These are phyloP conservation scores for Chionographis japonica DNA, from an alignment of 106 monocot species.

Conservation along the genomic window DNA sequence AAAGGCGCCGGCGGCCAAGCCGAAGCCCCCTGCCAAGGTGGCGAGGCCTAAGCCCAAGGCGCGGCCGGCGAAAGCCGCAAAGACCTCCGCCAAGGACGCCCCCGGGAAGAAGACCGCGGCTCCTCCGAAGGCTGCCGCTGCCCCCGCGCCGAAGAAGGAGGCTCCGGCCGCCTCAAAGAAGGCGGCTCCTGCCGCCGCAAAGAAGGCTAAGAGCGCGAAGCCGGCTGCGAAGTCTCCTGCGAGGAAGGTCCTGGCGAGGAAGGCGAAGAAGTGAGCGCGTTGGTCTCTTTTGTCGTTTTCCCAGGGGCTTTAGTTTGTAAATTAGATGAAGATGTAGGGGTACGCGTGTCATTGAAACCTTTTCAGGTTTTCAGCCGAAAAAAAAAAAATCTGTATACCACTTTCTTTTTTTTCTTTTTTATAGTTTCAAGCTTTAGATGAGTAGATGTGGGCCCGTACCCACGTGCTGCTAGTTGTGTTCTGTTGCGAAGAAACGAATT, in stretches of 20 bases:
- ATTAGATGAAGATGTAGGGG: too few relatives aligned
- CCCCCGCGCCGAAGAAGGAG: not conserved
- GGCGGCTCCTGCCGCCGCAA: slow-evolving; percentile 2
- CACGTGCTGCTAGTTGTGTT: too few relatives aligned
- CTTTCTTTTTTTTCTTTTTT: too few relatives aligned
- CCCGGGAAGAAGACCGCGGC: not conserved
- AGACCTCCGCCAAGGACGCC: slow-evolving; percentile 7
- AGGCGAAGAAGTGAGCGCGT: slow-evolving; percentile 32
- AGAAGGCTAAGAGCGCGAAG: slow-evolving; percentile 26
- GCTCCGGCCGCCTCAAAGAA: slow-evolving; percentile 8
- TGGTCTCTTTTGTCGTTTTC: not conserved
- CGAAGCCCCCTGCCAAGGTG: slow-evolving; percentile 4
- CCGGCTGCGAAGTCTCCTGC: slow-evolving; percentile 12
- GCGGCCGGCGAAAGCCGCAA: slow-evolving; percentile 2
- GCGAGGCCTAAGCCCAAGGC: not conserved
- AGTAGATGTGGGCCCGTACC: too few relatives aligned
- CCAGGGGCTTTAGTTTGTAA: too few relatives aligned
- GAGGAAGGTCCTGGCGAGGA: slow-evolving; percentile 41
- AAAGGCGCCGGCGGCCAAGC: not conserved
- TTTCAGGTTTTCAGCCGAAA: too few relatives aligned
- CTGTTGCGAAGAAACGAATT: too few relatives aligned
- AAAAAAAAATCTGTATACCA: too few relatives aligned
- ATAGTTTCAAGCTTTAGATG: too few relatives aligned
- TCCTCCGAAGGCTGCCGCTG: not conserved
- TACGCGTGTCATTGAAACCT: too few relatives aligned